These are phyloP conservation scores for Metarhizium robertsii DNA, from an alignment of 2,329 filamentous ascomycete species.

Conservation along the genomic window DNA sequence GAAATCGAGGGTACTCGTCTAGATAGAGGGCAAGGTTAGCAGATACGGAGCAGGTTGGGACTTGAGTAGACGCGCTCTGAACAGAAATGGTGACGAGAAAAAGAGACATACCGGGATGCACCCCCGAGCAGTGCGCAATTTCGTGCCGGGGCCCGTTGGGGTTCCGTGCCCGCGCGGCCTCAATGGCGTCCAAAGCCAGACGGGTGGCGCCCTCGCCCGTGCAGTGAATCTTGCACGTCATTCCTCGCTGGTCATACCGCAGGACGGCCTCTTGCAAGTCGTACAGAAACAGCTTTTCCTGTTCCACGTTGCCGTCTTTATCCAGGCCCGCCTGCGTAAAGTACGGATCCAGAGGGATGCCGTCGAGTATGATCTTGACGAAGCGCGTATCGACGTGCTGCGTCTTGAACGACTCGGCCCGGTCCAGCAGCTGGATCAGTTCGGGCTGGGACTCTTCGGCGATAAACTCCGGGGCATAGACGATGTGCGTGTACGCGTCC, in stretches of 20 bases:
- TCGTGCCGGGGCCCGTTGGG: too few species aligned
- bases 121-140: too few species aligned
- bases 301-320: too few species aligned
- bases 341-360: neutral
- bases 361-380: slow-evolving; percentile 4
- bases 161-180: too few species aligned
- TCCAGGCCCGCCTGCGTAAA: too few species aligned
- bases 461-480: neutral
- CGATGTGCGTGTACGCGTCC: slow-evolving; percentile 1
- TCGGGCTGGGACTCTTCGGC: neutral
- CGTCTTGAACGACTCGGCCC: neutral
- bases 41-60: too few species aligned
- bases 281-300: neutral
- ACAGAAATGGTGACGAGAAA: too few species aligned
- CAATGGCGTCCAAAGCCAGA: neutral
- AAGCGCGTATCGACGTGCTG: slow-evolving; percentile 1
- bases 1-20: too few species aligned
- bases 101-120: too few species aligned
- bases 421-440: neutral
- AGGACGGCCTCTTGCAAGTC: neutral
- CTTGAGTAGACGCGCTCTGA: too few species aligned
- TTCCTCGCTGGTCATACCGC: neutral
- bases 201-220: slow-evolving; percentile 1
- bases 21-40: too few species aligned
- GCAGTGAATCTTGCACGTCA: slow-evolving; percentile 5